Evolutionary conservation across 2,329 filamentous ascomycete genomes (phyloP).

Genomic region (Bipolaris gigantea): DNA sequence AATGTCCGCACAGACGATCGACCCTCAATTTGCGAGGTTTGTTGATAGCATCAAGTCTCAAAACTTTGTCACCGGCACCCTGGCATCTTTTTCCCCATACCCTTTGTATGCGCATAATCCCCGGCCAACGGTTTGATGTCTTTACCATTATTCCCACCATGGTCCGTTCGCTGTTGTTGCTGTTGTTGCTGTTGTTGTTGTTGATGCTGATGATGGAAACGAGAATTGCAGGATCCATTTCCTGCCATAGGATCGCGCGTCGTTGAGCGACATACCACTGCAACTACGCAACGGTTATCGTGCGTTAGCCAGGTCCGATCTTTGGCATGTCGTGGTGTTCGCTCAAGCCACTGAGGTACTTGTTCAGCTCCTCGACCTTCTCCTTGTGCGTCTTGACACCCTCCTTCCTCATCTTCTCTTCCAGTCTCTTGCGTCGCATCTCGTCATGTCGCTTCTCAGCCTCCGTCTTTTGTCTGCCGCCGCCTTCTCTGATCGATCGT

Average conservation of each 20-base stretch:
- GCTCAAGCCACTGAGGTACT: conserved; percentile 85
- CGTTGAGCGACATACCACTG: background rate
- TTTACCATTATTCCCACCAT: too few relatives aligned
- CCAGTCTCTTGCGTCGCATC: conserved; percentile 74
- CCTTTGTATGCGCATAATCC: background rate
- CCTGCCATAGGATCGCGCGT: background rate
- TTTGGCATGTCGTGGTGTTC: conserved; percentile 93
- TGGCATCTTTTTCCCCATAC: background rate
- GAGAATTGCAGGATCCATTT: background rate
- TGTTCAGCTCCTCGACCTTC: conserved; percentile 92
- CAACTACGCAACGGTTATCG: background rate
- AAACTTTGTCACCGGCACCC: background rate
- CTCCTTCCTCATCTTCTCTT: conserved; percentile 79
- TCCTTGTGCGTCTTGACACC: conserved; percentile 96
- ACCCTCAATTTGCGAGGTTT: background rate
- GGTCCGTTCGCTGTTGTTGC: background rate
- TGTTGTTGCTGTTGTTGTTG: background rate
- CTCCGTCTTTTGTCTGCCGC: conserved; percentile 69
- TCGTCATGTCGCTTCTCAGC: conserved; percentile 82
- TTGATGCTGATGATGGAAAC: background rate
- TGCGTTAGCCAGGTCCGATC: conserved; percentile 59
- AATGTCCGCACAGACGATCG: background rate
- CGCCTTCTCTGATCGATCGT: conserved; percentile 29
- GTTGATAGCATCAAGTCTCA: background rate
- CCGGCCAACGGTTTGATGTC: background rate